Percentiles rank a stretch among this genome's conserved stretches.
Evolutionary conservation across 352 stramenopile genomes (phyloP).

Genomic region (Globisporangium alternatum): DNA sequence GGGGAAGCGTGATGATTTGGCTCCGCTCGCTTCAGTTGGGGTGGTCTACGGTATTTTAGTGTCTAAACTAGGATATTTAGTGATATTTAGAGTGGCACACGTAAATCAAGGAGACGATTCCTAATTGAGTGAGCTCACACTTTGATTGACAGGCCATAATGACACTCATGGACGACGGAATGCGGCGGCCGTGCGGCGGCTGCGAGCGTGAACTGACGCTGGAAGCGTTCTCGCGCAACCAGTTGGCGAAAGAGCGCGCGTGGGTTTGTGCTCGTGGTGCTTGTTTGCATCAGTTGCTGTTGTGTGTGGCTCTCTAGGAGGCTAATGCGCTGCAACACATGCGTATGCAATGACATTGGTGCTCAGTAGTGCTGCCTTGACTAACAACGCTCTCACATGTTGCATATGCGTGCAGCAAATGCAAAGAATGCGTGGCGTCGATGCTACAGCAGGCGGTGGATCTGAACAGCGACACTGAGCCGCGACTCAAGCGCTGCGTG

Average conservation of each 20-base stretch:
- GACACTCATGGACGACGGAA: neutral
- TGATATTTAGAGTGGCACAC: neutral
- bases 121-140: neutral
- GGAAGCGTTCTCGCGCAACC: slow-evolving; percentile 44
- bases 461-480: slow-evolving; percentile 19
- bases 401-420: slow-evolving; percentile 36
- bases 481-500: slow-evolving; percentile 57
- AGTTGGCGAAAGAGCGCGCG: slow-evolving; percentile 39
- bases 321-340: neutral
- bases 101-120: neutral
- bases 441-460: slow-evolving; percentile 21
- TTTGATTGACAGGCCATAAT: neutral
- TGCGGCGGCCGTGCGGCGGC: slow-evolving; percentile 9
- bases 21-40: slow-evolving; percentile 9
- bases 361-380: neutral
- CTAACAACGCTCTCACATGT: slow-evolving; percentile 1
- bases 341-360: neutral
- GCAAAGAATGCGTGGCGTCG: slow-evolving; percentile 43
- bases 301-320: neutral
- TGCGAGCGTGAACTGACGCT: slow-evolving; percentile 23
- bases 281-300: neutral
- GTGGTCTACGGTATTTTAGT: neutral
- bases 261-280: slow-evolving; percentile 27
- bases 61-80: neutral
- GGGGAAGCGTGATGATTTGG: slow-evolving; percentile 3